phyloP scores from a whole-genome alignment of 352 stramenopile species.

The Detonula confervacea region DNA sequence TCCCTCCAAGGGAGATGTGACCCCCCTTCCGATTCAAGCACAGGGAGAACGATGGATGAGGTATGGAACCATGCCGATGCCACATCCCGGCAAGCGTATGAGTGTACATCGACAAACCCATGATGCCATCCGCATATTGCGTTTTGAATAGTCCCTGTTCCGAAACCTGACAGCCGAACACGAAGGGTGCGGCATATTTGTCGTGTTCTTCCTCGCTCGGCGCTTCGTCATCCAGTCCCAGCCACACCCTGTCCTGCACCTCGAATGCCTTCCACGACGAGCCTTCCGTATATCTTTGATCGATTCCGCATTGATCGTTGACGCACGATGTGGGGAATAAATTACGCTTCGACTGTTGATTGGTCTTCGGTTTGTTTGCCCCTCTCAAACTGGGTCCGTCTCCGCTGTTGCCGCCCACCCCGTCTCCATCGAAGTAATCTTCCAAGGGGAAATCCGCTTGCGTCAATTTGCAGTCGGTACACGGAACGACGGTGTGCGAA shows the following conservation, averaged over 20 bases:
- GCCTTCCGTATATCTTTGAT: constrained; percentile 81
- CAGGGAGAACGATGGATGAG: constrained; percentile 63
- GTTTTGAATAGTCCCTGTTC: constrained; percentile 85
- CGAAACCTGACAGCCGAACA: constrained; percentile 89
- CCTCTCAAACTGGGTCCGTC: constrained; percentile 14
- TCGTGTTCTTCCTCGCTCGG: constrained; percentile 54
- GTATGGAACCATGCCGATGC: constrained; percentile 44
- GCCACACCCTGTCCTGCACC: constrained; percentile 74
- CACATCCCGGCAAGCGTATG: constrained; percentile 41
- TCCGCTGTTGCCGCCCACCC: constrained; percentile 24
- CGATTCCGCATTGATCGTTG: constrained; percentile 55
- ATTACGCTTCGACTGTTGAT: background rate
- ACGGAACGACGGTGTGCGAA: constrained; percentile 35
- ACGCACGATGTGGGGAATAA: constrained; percentile 23
- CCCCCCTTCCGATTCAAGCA: constrained; percentile 65
- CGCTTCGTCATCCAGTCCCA: constrained; percentile 44
- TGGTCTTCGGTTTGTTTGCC: constrained; percentile 4
- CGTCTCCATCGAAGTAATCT: constrained; percentile 23
- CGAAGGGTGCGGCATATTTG: constrained; percentile 44
- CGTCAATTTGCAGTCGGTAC: constrained; percentile 27
- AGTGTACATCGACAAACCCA: constrained; percentile 91
- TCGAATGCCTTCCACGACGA: constrained; percentile 69
- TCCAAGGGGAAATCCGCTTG: constrained; percentile 16
- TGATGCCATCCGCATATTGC: constrained; percentile 91
- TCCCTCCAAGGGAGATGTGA: constrained; percentile 64